Evolutionary conservation across 2,329 filamentous ascomycete genomes (phyloP), one percentile per base, ranked within the genome.

Genomic region (Plectosphaerella sp.): DNA sequence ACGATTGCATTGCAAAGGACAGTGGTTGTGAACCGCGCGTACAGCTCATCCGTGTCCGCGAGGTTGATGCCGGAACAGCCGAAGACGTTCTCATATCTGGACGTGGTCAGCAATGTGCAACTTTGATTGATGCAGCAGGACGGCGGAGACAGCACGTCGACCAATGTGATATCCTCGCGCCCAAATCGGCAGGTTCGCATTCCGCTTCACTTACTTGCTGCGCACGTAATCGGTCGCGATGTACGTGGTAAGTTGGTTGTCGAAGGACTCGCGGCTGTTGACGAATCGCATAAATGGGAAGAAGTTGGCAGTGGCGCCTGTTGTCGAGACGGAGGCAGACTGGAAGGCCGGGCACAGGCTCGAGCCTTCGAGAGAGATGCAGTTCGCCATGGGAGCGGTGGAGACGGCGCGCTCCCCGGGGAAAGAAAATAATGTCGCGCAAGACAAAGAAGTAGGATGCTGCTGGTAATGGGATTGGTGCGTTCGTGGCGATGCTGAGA

Each of bases 1-100:
- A 99, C 83, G 64, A 99, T 88, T 58, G 89, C 82, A 76, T 95
- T 97, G 79, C 94, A 99, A 58, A 99, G 80, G 57, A 95, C 87
- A 55, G 89, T 94, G 46, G 85, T 94, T 5, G 93, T 96, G 72
- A 93, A 99, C 61, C 94, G 87, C 47, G 94, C 93, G 71, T 99
- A 99, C 63, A 92, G 82, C 62, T 88, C 80, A 59, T 83, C 87
- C 4, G 91, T 87, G 66, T 96, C 89, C 52, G 83, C 83, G 52
- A 92, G 79, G 63, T 94, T 83, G 62, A 97, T 77, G 56, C 82
- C 80, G 47, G 81, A 78, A 67, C 94, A 99, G 52, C 93, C 93
- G 58, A 99, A 81, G 47, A 91, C 76, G 50, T 80, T 77, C 67
- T 89, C 79, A 71, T 93, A 99, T 75, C 93, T 97, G 33, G 2